Conservation (phyloP, 2,329 filamentous ascomycete genomes). For the Ophiostoma australiae region DNA sequence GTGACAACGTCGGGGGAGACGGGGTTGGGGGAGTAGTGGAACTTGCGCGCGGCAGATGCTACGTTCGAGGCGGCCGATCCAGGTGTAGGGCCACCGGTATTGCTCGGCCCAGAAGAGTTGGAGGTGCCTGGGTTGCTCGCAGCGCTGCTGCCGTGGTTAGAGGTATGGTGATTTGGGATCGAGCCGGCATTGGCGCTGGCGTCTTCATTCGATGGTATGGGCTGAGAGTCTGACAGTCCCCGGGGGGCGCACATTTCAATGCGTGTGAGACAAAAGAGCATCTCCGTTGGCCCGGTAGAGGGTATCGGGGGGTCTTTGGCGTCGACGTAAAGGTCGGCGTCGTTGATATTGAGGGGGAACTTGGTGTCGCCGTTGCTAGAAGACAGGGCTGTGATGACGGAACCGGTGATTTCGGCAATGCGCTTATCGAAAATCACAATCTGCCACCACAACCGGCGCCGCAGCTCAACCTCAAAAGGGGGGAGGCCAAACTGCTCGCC, state of each 20-base stretch:
- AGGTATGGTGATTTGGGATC: background rate
- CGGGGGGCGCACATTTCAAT: constrained; percentile 46
- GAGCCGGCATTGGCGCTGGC: background rate
- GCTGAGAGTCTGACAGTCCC: background rate
- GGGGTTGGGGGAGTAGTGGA: constrained; percentile 36
- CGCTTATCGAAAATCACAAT: constrained; percentile 64
- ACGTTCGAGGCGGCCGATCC: constrained; percentile 30
- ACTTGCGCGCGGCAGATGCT: constrained; percentile 28
- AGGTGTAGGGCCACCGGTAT: constrained; percentile 27
- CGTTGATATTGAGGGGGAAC: constrained; percentile 57
- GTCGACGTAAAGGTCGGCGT: constrained; percentile 54
- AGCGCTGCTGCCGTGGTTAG: background rate
- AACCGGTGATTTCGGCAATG: constrained; percentile 61
- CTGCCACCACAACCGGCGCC: constrained; percentile 70
- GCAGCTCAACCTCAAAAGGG: constrained; percentile 62
- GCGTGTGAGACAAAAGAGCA: constrained; percentile 54
- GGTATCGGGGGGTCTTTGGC: constrained; percentile 50
- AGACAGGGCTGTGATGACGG: constrained; percentile 51
- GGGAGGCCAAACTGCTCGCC: constrained; percentile 46
- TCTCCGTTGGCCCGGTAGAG: constrained; percentile 52
- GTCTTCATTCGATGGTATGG: background rate
- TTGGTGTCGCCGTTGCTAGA: constrained; percentile 50
- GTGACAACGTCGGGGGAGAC: constrained; percentile 43
- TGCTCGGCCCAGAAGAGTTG: background rate
- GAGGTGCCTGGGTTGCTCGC: constrained; percentile 24